phyloP scores from a whole-genome alignment of 2,329 filamentous ascomycete species.

The Colletotrichum acutatum region DNA sequence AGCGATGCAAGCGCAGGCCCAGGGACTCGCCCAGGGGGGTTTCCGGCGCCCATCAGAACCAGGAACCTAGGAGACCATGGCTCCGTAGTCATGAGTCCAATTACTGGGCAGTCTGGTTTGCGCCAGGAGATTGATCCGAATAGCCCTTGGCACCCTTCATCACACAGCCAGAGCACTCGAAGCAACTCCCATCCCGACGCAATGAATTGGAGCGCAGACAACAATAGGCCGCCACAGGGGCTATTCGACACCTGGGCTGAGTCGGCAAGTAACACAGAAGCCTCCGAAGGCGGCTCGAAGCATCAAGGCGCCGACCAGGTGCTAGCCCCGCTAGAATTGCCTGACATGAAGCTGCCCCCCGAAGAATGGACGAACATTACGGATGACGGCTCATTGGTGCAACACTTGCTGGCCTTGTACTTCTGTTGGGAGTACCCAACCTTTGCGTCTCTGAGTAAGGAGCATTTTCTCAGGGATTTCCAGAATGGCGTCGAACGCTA shows the following conservation, averaged over 20 bases:
- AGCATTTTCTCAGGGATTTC: constrained; percentile 77
- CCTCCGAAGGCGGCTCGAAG: constrained; percentile 27
- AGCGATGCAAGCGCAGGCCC: constrained; percentile 38
- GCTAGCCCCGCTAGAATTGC: constrained; percentile 56
- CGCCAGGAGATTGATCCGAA: constrained; percentile 54
- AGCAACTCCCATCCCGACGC: constrained; percentile 59
- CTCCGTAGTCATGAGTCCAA: constrained; percentile 42
- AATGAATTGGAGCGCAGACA: constrained; percentile 58
- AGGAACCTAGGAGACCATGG: constrained; percentile 21
- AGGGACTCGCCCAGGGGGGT: constrained; percentile 38
- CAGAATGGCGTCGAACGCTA: constrained; percentile 68
- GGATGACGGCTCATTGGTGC: constrained; percentile 65
- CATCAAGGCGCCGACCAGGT: constrained; percentile 57
- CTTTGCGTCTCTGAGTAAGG: constrained; percentile 77
- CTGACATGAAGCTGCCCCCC: constrained; percentile 55
- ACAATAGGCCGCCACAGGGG: constrained; percentile 52
- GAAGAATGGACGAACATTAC: constrained; percentile 72
- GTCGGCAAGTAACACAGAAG: constrained; percentile 47
- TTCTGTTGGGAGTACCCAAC: constrained; percentile 83
- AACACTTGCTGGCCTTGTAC: constrained; percentile 73
- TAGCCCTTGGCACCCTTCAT: constrained; percentile 62
- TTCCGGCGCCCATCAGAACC: constrained; percentile 38
- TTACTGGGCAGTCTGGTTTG: constrained; percentile 43
- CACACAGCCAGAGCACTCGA: constrained; percentile 57
- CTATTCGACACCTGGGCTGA: constrained; percentile 64